Evolutionary conservation across 345 rosid species (phyloP).

Genomic region (Xanthoceras sorbifolium): DNA sequence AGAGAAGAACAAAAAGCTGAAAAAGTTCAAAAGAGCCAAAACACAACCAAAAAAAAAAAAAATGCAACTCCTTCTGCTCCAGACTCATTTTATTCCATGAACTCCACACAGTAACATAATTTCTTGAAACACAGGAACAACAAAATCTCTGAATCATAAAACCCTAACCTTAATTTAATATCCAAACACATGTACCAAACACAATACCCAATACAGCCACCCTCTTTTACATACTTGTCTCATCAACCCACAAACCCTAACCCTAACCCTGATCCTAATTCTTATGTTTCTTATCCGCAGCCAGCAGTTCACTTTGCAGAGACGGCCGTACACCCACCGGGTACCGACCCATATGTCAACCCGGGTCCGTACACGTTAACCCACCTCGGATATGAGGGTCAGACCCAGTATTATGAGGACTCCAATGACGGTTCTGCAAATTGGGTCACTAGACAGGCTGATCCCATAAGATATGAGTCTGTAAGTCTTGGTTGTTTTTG

Average conservation of each 20-base stretch:
- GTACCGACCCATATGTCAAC: constrained; percentile 15
- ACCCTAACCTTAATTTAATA: background rate
- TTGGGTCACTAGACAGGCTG: constrained; percentile 19
- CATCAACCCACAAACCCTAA: background rate
- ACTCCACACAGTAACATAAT: background rate
- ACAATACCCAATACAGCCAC: background rate
- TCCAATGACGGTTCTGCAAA: constrained; percentile 20
- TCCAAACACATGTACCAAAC: background rate
- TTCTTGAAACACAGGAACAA: no score
- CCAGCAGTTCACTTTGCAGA: constrained; percentile 9
- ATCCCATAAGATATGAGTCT: constrained; percentile 16
- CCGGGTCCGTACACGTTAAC: constrained; percentile 1
- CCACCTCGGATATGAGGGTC: constrained; percentile 11
- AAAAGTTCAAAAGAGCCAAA: no score
- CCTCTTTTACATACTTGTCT: constrained; percentile 15
- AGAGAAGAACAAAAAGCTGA: no score
- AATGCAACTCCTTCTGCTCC: background rate
- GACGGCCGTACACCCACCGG: constrained; percentile 20
- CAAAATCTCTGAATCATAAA: background rate
- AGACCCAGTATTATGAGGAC: constrained; percentile 8
- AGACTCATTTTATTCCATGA: background rate
- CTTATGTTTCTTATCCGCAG: background rate
- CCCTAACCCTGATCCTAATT: background rate
- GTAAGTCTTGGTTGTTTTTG: constrained; percentile 12
- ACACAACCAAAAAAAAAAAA: no score